Evolutionary conservation across 495 filamentous ascomycete genomes (phyloP).

Genomic region (Physcia stellaris): DNA sequence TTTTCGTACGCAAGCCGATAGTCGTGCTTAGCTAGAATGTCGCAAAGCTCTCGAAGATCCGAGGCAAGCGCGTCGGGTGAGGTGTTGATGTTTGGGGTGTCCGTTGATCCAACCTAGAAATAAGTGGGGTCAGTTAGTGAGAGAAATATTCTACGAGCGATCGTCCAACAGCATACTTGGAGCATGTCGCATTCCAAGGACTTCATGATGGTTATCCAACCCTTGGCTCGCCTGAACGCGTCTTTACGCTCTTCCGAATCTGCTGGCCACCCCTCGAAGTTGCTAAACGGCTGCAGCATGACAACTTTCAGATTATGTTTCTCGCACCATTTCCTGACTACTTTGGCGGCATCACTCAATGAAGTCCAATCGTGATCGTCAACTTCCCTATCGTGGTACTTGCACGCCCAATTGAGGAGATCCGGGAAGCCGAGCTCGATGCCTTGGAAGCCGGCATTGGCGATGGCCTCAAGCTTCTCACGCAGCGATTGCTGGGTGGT

Average conservation of each 20-base stretch:
- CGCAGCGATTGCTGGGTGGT: slow-evolving; percentile 41
- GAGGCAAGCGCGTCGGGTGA: slow-evolving; percentile 35
- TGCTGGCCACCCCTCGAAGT: slow-evolving; percentile 66
- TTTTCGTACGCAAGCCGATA: slow-evolving; percentile 66
- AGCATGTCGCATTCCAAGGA: slow-evolving; percentile 56
- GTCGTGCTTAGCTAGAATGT: slow-evolving; percentile 41
- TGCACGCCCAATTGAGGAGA: slow-evolving; percentile 46
- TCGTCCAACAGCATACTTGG: slow-evolving; percentile 33
- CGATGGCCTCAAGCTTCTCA: slow-evolving; percentile 52
- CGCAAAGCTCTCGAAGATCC: slow-evolving; percentile 51
- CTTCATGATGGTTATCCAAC: slow-evolving; percentile 65
- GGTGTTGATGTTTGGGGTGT: slow-evolving; percentile 39
- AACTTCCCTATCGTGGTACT: slow-evolving; percentile 35
- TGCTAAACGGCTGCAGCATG: slow-evolving; percentile 66
- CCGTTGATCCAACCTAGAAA: slow-evolving; percentile 56
- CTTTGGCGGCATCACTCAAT: slow-evolving; percentile 34
- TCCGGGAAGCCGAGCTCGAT: slow-evolving; percentile 71
- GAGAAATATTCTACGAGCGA: background rate
- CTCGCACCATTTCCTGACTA: slow-evolving; percentile 39
- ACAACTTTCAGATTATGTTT: slow-evolving; percentile 44
- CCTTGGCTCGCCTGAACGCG: slow-evolving; percentile 48
- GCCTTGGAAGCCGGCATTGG: slow-evolving; percentile 48
- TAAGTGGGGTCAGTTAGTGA: background rate
- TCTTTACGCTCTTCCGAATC: slow-evolving; percentile 44
- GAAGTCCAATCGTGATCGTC: slow-evolving; percentile 39